Percentiles rank a stretch among this genome's conserved stretches.
Conservation (phyloP, 2,329 filamentous ascomycete species). For the Dactylella cylindrospora region DNA sequence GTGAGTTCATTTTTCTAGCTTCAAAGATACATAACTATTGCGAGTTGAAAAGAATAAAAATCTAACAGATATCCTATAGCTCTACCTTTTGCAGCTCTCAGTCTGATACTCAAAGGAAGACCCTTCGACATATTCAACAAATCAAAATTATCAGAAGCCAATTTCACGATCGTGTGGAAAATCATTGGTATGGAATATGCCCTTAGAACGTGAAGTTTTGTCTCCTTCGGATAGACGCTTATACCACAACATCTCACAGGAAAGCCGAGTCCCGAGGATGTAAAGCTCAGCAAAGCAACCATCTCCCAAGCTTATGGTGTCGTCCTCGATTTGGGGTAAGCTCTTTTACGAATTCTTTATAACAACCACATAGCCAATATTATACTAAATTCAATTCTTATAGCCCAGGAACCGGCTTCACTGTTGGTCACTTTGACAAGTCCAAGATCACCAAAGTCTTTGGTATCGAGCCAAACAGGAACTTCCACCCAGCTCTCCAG, state of each 20-base stretch:
- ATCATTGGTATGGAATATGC: constrained; percentile 18
- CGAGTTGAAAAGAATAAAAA: too few species aligned
- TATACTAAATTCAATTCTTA: background rate
- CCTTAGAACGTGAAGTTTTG: too few species aligned
- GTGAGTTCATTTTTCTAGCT: too few species aligned
- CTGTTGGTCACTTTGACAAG: constrained; percentile 56
- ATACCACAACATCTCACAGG: too few species aligned
- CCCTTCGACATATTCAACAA: constrained; percentile 17
- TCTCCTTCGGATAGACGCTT: too few species aligned
- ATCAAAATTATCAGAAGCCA: constrained; percentile 18
- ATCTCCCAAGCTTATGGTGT: constrained; percentile 53
- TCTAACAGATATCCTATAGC: too few species aligned
- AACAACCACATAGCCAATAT: background rate
- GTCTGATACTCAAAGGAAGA: constrained; percentile 16
- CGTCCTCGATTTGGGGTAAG: constrained; percentile 56
- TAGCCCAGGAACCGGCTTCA: constrained; percentile 58
- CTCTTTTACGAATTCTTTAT: background rate
- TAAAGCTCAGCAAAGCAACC: constrained; percentile 9
- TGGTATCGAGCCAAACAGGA: constrained; percentile 59
- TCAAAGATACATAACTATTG: too few species aligned
- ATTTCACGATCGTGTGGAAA: constrained; percentile 31
- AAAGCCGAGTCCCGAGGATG: constrained; percentile 4
- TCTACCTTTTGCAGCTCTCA: constrained; percentile 20
- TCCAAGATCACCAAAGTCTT: constrained; percentile 57
- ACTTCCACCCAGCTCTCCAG: constrained; percentile 56